These are phyloP conservation scores for Spergularia azorica DNA, from an alignment of 179 eudicot genomes.

Conservation along the genomic window DNA sequence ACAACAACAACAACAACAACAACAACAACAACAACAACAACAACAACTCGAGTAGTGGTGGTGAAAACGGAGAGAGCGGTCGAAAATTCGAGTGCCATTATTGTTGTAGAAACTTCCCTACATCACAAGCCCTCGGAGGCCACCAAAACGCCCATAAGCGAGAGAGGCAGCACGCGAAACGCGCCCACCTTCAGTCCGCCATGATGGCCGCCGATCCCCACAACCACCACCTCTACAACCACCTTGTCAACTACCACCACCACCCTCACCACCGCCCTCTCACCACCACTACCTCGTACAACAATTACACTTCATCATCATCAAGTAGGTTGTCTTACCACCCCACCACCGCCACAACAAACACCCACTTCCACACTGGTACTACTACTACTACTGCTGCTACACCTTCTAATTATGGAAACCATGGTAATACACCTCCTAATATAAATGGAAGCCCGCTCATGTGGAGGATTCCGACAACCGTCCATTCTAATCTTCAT, in stretches of 20 bases:
- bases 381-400: too few species aligned
- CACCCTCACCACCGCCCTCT: slow-evolving; percentile 13
- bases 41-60: background rate
- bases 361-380: background rate
- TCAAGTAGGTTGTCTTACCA: slow-evolving; percentile 7
- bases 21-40: background rate
- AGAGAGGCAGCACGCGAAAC: slow-evolving; percentile 88
- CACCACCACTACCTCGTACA: background rate
- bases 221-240: slow-evolving; percentile 37
- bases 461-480: slow-evolving; percentile 61
- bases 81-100: slow-evolving; percentile 94
- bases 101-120: slow-evolving; percentile 89
- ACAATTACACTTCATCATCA: background rate
- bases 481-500: slow-evolving; percentile 29
- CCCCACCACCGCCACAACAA: slow-evolving; percentile 29
- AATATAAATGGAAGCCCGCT: slow-evolving; percentile 78
- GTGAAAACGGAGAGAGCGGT: slow-evolving; percentile 30
- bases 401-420: too few species aligned
- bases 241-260: slow-evolving; percentile 36
- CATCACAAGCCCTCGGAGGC: slow-evolving; percentile 98
- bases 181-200: slow-evolving; percentile 80
- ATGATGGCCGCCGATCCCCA: slow-evolving; percentile 41
- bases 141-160: slow-evolving; percentile 99
- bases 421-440: slow-evolving; percentile 16
- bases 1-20: slow-evolving; percentile 13